Base-by-base conservation (phyloP, 495 filamentous ascomycete species). In the Podospora anserina region DNA sequence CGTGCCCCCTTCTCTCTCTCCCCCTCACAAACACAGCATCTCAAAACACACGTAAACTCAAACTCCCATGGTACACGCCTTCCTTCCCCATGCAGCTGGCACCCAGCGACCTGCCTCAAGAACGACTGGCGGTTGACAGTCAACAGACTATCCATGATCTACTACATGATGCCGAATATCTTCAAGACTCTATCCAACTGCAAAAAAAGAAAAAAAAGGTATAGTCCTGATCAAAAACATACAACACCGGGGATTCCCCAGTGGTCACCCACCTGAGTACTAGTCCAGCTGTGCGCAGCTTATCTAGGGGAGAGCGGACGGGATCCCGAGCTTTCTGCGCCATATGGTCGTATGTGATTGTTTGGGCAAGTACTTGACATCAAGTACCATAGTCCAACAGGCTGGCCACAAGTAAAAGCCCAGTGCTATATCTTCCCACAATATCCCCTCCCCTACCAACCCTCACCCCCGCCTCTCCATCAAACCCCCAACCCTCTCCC, bases 301-400 rank as follows among this genome's bases (percentile, higher is more conserved):
- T 61, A 61, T 77, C 77, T 78, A 78, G 74, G 78, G 79, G 76
- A 79, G 82, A 82, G 78, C 80, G 79, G 79, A 83, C 80, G 81
- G 80, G 80, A 81, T 78, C 78, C 79, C 79, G 78, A 77, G 70
- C 79, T 68, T 34, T 65, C 67, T 32, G 53, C 19, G 23, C 23
- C 23, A 23, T 23, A 23, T 23, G 23, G 1, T 23, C 23, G 23
- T 23, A 23, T 23, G 23, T 23, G 23, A 23, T 2, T 23, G 1
- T 23, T 23, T 0, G 0, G 23, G 23, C 23, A 23, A 23, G 23
- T 23, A 23, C 23, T 23, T 23, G 23, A 23, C 23, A 23, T 2
- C 23, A 23, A 23, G 1, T 23, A 23, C 23, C 23, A 23, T 23
- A 23, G 23, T 23, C 23, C 23, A 23, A 23, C 23, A 23, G 23